Percentiles rank a stretch among this genome's conserved stretches.
Conservation (phyloP, 2,329 filamentous ascomycete genomes). For the Aspergillus cejpii region DNA sequence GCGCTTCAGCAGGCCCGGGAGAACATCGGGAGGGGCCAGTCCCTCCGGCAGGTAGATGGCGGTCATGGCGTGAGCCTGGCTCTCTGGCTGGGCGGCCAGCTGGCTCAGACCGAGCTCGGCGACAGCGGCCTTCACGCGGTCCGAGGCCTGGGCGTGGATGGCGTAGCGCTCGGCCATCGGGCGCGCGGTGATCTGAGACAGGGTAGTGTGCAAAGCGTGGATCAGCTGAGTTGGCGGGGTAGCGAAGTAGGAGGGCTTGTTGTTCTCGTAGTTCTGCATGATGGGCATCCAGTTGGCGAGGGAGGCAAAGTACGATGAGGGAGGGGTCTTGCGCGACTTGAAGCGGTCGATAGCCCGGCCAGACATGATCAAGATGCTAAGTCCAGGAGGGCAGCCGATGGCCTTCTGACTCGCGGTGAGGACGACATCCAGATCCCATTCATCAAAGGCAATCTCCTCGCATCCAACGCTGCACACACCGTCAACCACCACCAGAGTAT, state of each 20-base stretch:
- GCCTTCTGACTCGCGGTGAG: conserved; percentile 95
- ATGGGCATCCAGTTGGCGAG: conserved; percentile 98
- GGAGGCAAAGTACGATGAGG: conserved; percentile 86
- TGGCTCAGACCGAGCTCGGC: conserved; percentile 77
- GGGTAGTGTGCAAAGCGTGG: conserved; percentile 81
- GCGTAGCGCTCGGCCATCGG: conserved; percentile 78
- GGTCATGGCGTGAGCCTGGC: conserved; percentile 97
- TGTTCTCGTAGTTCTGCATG: conserved; percentile 98
- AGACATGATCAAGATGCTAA: conserved; percentile 92
- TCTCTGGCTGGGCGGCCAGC: conserved; percentile 73
- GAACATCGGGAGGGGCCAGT: conserved; percentile 69
- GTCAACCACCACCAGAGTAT: conserved; percentile 87
- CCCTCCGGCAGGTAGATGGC: conserved; percentile 90
- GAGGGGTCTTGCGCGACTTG: conserved; percentile 71
- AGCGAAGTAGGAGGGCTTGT: conserved; percentile 96
- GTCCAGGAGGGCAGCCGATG: conserved; percentile 87
- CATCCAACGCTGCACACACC: conserved; percentile 95
- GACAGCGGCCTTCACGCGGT: conserved; percentile 80
- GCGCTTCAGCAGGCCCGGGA: conserved; percentile 77
- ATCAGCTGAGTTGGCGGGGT: conserved; percentile 92
- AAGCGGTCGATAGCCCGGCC: conserved; percentile 76
- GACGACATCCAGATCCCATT: conserved; percentile 87
- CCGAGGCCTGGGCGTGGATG: conserved; percentile 68
- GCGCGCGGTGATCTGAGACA: conserved; percentile 75
- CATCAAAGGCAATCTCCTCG: conserved; percentile 93